phyloP scores from a whole-genome alignment of 2,329 filamentous ascomycete species.

The Fusarium sp. region DNA sequence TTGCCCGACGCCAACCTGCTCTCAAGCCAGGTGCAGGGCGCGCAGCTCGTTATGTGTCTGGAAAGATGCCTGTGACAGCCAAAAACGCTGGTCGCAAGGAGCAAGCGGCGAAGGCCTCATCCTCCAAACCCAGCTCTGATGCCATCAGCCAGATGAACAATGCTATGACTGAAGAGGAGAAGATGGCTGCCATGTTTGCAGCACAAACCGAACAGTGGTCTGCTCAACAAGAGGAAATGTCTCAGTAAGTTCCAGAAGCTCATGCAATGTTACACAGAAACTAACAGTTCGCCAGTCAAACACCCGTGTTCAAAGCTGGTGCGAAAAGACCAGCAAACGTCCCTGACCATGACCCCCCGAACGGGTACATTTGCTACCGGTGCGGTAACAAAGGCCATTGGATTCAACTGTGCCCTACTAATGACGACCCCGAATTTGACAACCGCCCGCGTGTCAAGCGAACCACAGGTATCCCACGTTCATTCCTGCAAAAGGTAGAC shows the following conservation, averaged over 20 bases:
- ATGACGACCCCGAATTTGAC: slow-evolving; percentile 95
- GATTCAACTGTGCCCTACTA: slow-evolving; percentile 98
- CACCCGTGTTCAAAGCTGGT: slow-evolving; percentile 66
- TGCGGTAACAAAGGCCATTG: slow-evolving; percentile 99
- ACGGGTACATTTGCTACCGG: slow-evolving; percentile 94
- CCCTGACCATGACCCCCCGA: slow-evolving; percentile 90
- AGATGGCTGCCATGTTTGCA: slow-evolving; percentile 89
- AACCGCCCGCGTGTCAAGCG: slow-evolving; percentile 92
- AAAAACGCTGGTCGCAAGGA: slow-evolving; percentile 79
- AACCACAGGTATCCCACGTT: slow-evolving; percentile 95
- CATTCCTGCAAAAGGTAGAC: slow-evolving; percentile 94
- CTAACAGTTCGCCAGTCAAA: slow-evolving; percentile 61
- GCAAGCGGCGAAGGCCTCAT: slow-evolving; percentile 64
- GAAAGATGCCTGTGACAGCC: slow-evolving; percentile 90
- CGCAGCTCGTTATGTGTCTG: slow-evolving; percentile 93
- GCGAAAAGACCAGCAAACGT: slow-evolving; percentile 76
- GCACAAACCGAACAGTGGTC: slow-evolving; percentile 92
- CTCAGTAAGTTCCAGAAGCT: slow-evolving; percentile 65
- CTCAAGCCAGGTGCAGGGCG: slow-evolving; percentile 85
- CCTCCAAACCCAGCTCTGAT: slow-evolving; percentile 63
- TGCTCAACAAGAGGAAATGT: slow-evolving; percentile 91
- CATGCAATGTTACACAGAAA: slow-evolving; percentile 2
- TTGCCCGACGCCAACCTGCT: slow-evolving; percentile 86
- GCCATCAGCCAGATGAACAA: slow-evolving; percentile 73
- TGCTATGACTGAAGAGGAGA: slow-evolving; percentile 91